Evolutionary conservation across 1,284 basidiomycete genomes (phyloP), one percentile per base, ranked within the genome.

Genomic region (Polyporus tsugae): DNA sequence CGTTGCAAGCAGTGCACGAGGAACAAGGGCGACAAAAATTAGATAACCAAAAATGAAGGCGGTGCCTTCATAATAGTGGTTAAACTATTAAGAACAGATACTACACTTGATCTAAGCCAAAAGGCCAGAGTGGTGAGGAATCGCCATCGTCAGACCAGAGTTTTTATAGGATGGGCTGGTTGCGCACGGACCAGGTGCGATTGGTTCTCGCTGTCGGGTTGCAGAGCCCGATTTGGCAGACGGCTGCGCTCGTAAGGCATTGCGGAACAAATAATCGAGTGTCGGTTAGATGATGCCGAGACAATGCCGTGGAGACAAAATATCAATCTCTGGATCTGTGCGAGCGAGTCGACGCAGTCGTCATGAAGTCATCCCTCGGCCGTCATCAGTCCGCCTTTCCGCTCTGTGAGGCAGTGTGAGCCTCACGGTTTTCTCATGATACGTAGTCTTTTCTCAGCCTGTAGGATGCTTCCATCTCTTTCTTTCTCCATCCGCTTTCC

Each of bases 21-120:
- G 70, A 59, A 63, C 70, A 71, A 64, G 72, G 70, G 72, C 70
- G 70, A 61, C 72, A 73, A 73, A 73, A 73, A 73, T 73, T 69
- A 73, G 72, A 77, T 77, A 76, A 77, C 75, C 75, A 76, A 76
- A 65, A 75, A 76, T 75, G 73, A 69, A 70, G 75, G 75, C 73
- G 69, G 73, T 76, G 75, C 80, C 81, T 76, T 75, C 81, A 82
- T 89, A 89, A 89, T 89, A 89, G 87, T 87, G 87, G 86, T 89
- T 89, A 89, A 89, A 88, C 88, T 89, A 88, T 90, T 89, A 91
- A 92, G 90, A 92, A 92, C 90, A 92, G 90, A 92, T 93, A 94
- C 93, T 94, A 94, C 92, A 94, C 93, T 94, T 94, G 92, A 93
- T 94, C 93, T 93, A 95, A 94, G 91, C 93, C 93, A 93, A 93